Evolutionary conservation across 75 land plant species (phyloP).

Genomic region (Isoetes taiwanensis): DNA sequence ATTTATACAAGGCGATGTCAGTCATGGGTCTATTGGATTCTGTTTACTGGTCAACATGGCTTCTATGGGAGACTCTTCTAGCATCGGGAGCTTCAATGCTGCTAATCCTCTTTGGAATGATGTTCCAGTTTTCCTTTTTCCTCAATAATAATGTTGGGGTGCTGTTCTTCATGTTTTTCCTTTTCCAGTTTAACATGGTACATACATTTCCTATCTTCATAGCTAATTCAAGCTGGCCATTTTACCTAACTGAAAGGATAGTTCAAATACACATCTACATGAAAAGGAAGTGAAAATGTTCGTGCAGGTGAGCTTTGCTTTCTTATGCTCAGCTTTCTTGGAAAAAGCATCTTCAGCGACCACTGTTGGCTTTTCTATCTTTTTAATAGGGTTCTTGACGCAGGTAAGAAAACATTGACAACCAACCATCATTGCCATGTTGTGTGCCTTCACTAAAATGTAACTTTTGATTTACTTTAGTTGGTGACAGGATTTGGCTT

Average conservation of each 20-base stretch:
- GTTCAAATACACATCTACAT: not conserved
- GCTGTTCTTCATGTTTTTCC: not conserved
- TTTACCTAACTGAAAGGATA: not conserved
- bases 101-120: not conserved
- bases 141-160: not conserved
- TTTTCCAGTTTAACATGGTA: not conserved
- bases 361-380: constrained; percentile 3
- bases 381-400: not conserved
- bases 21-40: constrained; percentile 4
- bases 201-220: not conserved
- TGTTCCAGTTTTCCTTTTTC: not conserved
- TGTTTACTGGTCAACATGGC: constrained; percentile 1
- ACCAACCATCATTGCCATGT: not conserved
- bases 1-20: not conserved
- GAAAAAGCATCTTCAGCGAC: not conserved
- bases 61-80: not conserved
- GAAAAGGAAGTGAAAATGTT: not conserved
- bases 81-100: not conserved
- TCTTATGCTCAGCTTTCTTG: not conserved
- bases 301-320: not conserved
- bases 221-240: not conserved
- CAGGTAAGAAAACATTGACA: not conserved
- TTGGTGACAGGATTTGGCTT: constrained; percentile 5
- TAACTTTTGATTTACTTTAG: not conserved
- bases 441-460: not conserved